These are phyloP conservation scores for Penicillium sp. DNA, from an alignment of 2,329 filamentous ascomycete genomes.

Conservation along the genomic window DNA sequence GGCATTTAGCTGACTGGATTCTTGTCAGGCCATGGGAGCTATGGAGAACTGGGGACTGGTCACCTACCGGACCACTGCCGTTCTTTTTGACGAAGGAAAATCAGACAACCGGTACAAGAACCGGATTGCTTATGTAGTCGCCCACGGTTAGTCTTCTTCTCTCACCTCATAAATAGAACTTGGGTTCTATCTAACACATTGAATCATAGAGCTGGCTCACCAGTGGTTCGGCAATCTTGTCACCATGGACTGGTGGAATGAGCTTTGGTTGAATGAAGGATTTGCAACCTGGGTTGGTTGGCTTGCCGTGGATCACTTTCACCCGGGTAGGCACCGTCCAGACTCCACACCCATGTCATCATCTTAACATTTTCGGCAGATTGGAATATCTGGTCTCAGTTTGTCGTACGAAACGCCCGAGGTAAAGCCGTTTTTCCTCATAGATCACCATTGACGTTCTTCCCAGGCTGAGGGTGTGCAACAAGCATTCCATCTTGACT, in stretches of 20 bases:
- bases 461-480: constrained; percentile 82
- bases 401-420: constrained; percentile 68
- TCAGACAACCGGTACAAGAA: constrained; percentile 92
- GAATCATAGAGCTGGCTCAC: constrained; percentile 72
- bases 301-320: constrained; percentile 85
- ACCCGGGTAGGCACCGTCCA: constrained; percentile 60
- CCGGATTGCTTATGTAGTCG: constrained; percentile 92
- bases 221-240: constrained; percentile 96
- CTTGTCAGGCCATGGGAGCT: constrained; percentile 58
- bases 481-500: constrained; percentile 85
- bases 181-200: not conserved
- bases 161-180: constrained; percentile 2
- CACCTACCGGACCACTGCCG: constrained; percentile 91
- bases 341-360: not conserved
- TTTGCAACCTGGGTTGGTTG: constrained; percentile 99
- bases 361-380: constrained; percentile 52
- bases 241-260: constrained; percentile 96
- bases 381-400: constrained; percentile 97
- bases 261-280: constrained; percentile 91
- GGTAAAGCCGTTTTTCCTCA: constrained; percentile 43
- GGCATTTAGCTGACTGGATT: constrained; percentile 42
- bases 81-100: constrained; percentile 91
- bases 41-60: constrained; percentile 98
- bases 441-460: constrained; percentile 37
- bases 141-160: constrained; percentile 59